Conservation (phyloP, 345 rosid species). For the Arabidopsis suecica region DNA sequence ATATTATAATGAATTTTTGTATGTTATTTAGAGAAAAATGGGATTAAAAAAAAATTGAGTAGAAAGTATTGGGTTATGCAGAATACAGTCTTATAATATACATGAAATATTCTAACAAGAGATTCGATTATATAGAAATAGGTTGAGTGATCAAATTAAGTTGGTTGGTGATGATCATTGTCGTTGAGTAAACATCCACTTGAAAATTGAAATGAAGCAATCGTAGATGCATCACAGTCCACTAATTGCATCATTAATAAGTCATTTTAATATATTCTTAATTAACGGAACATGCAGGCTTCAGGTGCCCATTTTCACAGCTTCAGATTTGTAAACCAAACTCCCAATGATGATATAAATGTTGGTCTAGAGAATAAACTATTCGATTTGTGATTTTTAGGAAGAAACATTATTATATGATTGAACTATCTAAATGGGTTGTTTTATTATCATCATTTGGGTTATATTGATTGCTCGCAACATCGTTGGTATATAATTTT, state of each 20-base stretch:
- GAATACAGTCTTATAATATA: not conserved
- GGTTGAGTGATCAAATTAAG: constrained; percentile 18
- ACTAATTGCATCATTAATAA: constrained; percentile 18
- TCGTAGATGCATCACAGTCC: constrained; percentile 33
- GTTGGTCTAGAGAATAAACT: constrained; percentile 8
- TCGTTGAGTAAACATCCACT: constrained; percentile 30
- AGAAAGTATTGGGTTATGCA: not conserved
- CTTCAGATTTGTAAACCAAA: constrained; percentile 10
- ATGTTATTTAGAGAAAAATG: not conserved
- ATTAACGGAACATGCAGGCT: constrained; percentile 2
- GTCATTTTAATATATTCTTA: not conserved
- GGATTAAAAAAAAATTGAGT: not conserved
- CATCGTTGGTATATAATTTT: not conserved
- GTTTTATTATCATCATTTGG: not conserved
- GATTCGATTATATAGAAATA: constrained; percentile 14
- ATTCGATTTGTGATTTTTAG: not conserved
- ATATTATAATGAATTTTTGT: not conserved
- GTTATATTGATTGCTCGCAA: not conserved
- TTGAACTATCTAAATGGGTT: not conserved
- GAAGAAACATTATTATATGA: not conserved
- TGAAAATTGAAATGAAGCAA: constrained; percentile 9
- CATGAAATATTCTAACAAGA: constrained; percentile 1
- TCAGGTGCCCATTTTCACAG: constrained; percentile 23
- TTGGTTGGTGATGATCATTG: constrained; percentile 22
- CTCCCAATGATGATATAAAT: not conserved